phyloP scores from a whole-genome alignment of 2,329 filamentous ascomycete genomes.

The Nigrograna mackinnonii region DNA sequence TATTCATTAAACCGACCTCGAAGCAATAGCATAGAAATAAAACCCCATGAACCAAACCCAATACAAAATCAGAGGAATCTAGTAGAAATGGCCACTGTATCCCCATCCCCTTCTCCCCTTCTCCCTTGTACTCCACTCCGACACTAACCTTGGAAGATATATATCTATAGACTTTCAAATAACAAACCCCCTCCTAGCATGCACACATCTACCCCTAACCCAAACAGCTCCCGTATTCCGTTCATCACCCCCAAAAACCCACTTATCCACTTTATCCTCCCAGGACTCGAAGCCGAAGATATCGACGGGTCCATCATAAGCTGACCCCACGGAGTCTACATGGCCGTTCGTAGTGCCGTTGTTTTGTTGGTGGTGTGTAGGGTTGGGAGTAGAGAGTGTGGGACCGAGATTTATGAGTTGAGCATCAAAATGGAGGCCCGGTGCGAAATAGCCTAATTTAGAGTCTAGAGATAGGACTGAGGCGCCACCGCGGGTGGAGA shows the following conservation, averaged over 20 bases:
- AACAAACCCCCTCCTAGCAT: conserved; percentile 44
- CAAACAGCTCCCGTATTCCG: conserved; percentile 87
- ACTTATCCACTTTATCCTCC: conserved; percentile 87
- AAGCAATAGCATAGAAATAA: conserved; percentile 9
- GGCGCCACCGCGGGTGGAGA: conserved; percentile 88
- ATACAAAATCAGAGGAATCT: not conserved
- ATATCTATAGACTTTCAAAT: not conserved
- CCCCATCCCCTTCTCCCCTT: not conserved
- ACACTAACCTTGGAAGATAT: not conserved
- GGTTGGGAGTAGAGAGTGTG: too few relatives aligned
- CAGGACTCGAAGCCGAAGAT: conserved; percentile 91
- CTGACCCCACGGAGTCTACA: conserved; percentile 34
- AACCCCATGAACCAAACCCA: not conserved
- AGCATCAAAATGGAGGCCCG: conserved; percentile 89
- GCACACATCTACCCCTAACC: conserved; percentile 83
- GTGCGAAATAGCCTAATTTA: conserved; percentile 78
- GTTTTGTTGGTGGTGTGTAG: too few relatives aligned
- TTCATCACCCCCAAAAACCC: conserved; percentile 93
- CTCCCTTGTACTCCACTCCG: not conserved
- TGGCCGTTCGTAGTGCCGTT: conserved; percentile 35
- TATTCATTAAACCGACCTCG: too few relatives aligned
- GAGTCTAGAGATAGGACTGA: conserved; percentile 74
- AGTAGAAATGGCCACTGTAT: not conserved
- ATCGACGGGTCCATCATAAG: conserved; percentile 76
- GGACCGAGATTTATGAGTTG: conserved; percentile 72